Base-by-base conservation (phyloP, 1,284 basidiomycete genomes). In the Sporisorium exsertum region DNA sequence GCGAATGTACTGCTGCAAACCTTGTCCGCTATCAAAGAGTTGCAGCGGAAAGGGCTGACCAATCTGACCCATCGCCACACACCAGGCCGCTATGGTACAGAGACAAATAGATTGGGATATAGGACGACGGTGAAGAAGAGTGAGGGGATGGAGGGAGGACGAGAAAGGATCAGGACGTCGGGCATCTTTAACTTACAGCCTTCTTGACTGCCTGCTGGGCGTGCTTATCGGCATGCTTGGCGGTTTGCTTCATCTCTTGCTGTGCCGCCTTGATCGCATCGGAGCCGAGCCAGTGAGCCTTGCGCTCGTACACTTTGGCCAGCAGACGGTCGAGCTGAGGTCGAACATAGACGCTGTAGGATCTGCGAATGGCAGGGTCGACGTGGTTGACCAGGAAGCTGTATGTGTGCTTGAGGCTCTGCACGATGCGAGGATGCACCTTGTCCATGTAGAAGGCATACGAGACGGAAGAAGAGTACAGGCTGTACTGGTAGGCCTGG, bases 381-480 rank as follows among this genome's bases (percentile, higher is more conserved):
- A 80, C 71, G 42, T 81, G 80, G 54, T 77, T 72, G 60, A 79
- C 64, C 50, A 76, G 61, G 62, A 79, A 82, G 64, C 64, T 55
- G 69, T 83, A 79, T 7, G 60, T 26, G 18, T 72, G 61, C 56
- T 74, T 71, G 53, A 74, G 24, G 33, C 45, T 52, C 22, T 66
- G 54, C 27, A 83, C 60, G n/a, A 84, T 47, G 26, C 47, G 74
- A 1, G 83, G 83, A 45, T 84, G 83, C 27, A 81, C 64, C 67
- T 77, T 78, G 65, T 79, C 64, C 57, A 76, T 72, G 64, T 83
- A 84, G 47, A 75, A 75, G 13, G 67, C 42, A n/a, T 77, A 78
- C 43, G 79, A 67, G 35, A 64, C 58, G 12, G 73, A 62, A 27
- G 64, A 66, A 10, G 74, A 71, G 10, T 72, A 66, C 10, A 76